phyloP scores from a whole-genome alignment of 805 yeast genomes.

The Starmerella vaccinii region DNA sequence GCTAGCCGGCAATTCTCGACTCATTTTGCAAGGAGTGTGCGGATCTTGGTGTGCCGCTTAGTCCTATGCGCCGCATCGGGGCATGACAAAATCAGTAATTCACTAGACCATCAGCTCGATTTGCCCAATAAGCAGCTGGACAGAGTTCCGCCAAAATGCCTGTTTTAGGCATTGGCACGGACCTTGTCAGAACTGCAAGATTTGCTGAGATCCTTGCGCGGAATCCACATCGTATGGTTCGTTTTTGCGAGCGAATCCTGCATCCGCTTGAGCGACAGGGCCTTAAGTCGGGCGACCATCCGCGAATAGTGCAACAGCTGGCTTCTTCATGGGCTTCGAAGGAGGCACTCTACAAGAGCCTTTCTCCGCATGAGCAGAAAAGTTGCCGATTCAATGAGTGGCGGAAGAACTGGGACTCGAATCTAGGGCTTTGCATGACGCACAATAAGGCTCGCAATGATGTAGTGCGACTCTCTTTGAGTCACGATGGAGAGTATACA shows the following conservation, averaged over 20 bases:
- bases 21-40: background rate
- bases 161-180: constrained; percentile 47
- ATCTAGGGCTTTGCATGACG: constrained; percentile 18
- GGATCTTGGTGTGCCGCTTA: background rate
- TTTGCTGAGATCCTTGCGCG: constrained; percentile 37
- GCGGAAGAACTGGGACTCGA: constrained; percentile 10
- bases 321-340: constrained; percentile 64
- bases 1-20: constrained; percentile 18
- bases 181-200: constrained; percentile 41
- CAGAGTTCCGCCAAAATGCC: constrained; percentile 6
- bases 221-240: constrained; percentile 31
- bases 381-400: constrained; percentile 49
- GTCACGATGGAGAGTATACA: constrained; percentile 57
- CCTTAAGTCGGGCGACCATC: constrained; percentile 3
- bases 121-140: background rate
- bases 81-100: background rate
- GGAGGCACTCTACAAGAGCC: constrained; percentile 60
- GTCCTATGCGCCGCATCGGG: background rate
- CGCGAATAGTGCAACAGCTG: constrained; percentile 28
- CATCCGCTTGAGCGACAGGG: constrained; percentile 37
- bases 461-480: constrained; percentile 43
- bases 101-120: too few relatives aligned
- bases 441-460: constrained; percentile 31
- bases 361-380: constrained; percentile 42
- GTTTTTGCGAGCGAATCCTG: constrained; percentile 42